Base-by-base conservation (phyloP, 2,329 filamentous ascomycete genomes). In the Exutisphaerella laricina region DNA sequence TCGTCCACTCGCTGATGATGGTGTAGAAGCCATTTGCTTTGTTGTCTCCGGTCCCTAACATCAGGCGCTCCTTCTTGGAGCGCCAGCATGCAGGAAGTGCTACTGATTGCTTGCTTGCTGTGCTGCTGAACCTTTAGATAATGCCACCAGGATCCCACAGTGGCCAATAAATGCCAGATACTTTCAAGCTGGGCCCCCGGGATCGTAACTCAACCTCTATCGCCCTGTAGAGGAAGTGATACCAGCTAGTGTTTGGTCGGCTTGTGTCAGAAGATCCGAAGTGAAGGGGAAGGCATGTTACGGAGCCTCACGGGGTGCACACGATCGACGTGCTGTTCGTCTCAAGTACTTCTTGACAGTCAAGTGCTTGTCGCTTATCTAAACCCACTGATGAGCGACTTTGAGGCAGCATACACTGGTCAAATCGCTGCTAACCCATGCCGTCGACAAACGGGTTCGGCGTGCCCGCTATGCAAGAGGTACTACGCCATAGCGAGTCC, bases 1-100 rank as follows among this genome's bases (percentile, higher is more conserved):
- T 12, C 42, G 45, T 23, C 42, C 38, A 23, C 42, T 45, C 10
- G 31, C 8, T 3, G 31, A 34, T 20, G 45, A 48, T 14, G 50
- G 32, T 28, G 33, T 46, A 5, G 44, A 50, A 30, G 49, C 46
- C 50, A 53, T 53, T 22, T 32, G 30, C 16, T 12, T 25, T 12
- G 26, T 22, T 13, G 36, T 13, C 20, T 22, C 32, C 4, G 5
- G 12, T 6, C 6, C 26, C 21, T n/a, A 17, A 32, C 37, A 40
- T 40, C 35, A 38, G 35, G 8, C 22, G 22, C 9, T n/a, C 18
- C 6, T 28, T 9, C 4, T n/a, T 2, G n/a, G n/a, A n/a, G n/a
- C n/a, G n/a, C n/a, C n/a, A n/a, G n/a, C n/a, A n/a, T n/a, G n/a
- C n/a, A n/a, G n/a, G n/a, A n/a, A n/a, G n/a, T n/a, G n/a, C n/a